Evolutionary conservation across 129 eudicot species (phyloP), one percentile per base, ranked within the genome.

Genomic region (Lactuca sativa): DNA sequence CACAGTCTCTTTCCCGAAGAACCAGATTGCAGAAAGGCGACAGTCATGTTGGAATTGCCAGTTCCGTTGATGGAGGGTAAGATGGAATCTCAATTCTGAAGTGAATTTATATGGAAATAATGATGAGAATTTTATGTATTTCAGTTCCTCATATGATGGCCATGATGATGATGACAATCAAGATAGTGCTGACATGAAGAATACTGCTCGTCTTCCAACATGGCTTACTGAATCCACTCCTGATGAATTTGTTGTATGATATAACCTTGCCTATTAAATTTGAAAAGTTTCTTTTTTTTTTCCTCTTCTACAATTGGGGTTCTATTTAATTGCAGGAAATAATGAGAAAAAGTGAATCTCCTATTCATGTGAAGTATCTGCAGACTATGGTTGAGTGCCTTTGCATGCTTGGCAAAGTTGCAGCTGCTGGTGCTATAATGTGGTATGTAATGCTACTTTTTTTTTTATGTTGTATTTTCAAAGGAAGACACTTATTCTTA

Each of bases 381-480:
- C 95, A 86, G 47, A 93, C 99, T 66, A 77, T 93, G 99, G 92
- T 93, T 47, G 99, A 93, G 80, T 87, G 97, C 82, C 85, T 93
- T 69, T 89, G 90, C 87, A 86, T 85, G 88, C 97, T 88, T 77
- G 97, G 92, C 40, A 93, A 93, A 88, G 92, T 93, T 87, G 97
- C 99, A 73, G 96, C 97, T 66, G 99, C 97, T 60, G 99, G 99
- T 85, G 99, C 97, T 68, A 89, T 90, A 38, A 89, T 93, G 78
- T 89, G 97, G 99, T 93, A 93, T 34, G 73, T 63, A 58, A n/a
- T 75, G 54, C 69, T 25, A 55, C 43, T 48, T 9, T 44, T 59
- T 44, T 59, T 18, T 56, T 32, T 62, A 8, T 40, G 52, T 21
- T 58, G 4, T 67, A 41, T 38, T 52, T 81, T 9, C 13, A 34